Conservation (phyloP, 306 rosid species). For the Quercus glauca region DNA sequence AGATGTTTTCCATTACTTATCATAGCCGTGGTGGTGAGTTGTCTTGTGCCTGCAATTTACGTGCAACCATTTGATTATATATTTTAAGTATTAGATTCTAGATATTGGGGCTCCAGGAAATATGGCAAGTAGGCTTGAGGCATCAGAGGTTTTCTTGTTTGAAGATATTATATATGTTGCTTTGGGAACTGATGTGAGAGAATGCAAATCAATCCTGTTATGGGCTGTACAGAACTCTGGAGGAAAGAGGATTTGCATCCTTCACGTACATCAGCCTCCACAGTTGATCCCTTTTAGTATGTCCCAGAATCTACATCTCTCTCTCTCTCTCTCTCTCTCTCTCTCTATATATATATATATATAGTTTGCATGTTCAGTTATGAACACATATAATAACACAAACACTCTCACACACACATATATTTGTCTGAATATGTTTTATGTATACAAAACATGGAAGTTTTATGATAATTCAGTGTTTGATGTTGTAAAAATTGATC, state of each 20-base stretch:
- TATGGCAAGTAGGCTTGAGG: constrained; percentile 40
- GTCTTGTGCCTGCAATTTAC: too few relatives aligned
- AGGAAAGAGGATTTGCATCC: constrained; percentile 62
- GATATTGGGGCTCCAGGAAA: constrained; percentile 16
- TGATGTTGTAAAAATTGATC: too few relatives aligned
- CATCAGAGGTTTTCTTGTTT: neutral
- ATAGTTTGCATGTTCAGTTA: too few relatives aligned
- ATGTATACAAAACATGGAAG: neutral
- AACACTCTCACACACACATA: too few relatives aligned
- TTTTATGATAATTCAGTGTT: neutral
- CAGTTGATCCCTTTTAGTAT: constrained; percentile 69
- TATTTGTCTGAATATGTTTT: neutral
- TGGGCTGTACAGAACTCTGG: constrained; percentile 81
- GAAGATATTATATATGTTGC: constrained; percentile 64
- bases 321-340: too few relatives aligned
- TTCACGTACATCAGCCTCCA: constrained; percentile 68
- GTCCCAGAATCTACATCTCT: constrained; percentile 8
- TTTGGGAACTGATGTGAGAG: constrained; percentile 62
- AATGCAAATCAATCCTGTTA: constrained; percentile 45
- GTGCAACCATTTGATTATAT: too few relatives aligned
- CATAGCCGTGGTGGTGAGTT: constrained; percentile 42
- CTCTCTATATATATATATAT: rapidly evolving
- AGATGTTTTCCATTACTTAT: constrained; percentile 1
- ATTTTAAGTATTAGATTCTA: too few relatives aligned
- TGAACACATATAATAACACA: neutral